Evolutionary conservation across 1,284 basidiomycete species (phyloP).

Genomic region (Fomitopsis betulina): DNA sequence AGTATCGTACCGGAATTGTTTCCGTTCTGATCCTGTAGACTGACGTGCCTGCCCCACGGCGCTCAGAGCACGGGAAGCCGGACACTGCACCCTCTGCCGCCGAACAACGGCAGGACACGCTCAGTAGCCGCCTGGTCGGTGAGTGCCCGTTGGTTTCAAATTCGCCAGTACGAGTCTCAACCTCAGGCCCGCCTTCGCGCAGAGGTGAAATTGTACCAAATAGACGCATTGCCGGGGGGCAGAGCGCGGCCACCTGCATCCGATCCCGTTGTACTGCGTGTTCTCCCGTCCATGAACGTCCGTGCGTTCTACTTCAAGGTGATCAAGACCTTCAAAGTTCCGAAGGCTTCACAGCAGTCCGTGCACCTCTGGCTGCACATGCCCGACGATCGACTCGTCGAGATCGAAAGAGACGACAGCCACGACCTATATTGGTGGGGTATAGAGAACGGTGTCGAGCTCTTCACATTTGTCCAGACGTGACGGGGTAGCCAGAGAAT

Average conservation of each 20-base stretch:
- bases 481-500: neutral
- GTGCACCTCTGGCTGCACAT: conserved; percentile 52
- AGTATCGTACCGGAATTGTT: conserved; percentile 22
- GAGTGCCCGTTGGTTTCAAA: conserved; percentile 16
- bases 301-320: conserved; percentile 42
- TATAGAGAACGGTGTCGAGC: conserved; percentile 52
- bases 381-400: conserved; percentile 39
- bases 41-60: conserved; percentile 2
- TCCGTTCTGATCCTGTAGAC: neutral
- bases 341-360: conserved; percentile 23
- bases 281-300: conserved; percentile 64
- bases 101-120: conserved; percentile 41
- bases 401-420: conserved; percentile 40
- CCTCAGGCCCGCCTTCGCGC: neutral
- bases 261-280: conserved; percentile 37
- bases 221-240: conserved; percentile 24
- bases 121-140: conserved; percentile 63
- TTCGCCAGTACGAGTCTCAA: neutral
- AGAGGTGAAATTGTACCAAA: conserved; percentile 6
- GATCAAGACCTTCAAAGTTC: conserved; percentile 27
- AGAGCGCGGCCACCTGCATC: conserved; percentile 17
- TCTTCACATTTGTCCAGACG: conserved; percentile 23
- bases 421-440: conserved; percentile 68
- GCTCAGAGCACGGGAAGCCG: conserved; percentile 61
- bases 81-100: conserved; percentile 30